phyloP scores from a whole-genome alignment of 768 basidiomycete species.

The Macrolepiota fuliginosa region DNA sequence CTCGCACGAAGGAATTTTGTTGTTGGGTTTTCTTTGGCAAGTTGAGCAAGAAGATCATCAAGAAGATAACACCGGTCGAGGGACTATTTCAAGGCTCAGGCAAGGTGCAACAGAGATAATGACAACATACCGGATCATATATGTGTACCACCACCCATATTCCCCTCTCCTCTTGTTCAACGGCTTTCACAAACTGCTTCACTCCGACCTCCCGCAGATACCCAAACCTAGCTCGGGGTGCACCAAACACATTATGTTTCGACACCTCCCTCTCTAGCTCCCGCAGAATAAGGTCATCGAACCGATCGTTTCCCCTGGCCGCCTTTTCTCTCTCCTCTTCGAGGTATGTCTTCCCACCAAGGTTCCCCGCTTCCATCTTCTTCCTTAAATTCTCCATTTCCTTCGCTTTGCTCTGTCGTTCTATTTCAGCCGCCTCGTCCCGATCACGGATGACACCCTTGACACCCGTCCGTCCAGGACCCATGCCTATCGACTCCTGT shows the following conservation, averaged over 20 bases:
- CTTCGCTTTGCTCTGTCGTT: slow-evolving; percentile 47
- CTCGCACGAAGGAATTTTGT: slow-evolving; percentile 83
- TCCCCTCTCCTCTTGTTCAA: slow-evolving; percentile 66
- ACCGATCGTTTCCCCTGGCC: slow-evolving; percentile 39
- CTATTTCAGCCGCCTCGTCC: slow-evolving; percentile 59
- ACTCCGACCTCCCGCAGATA: slow-evolving; percentile 79
- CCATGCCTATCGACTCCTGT: slow-evolving; percentile 74
- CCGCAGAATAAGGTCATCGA: slow-evolving; percentile 42
- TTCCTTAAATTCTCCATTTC: slow-evolving; percentile 52
- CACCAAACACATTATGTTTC: slow-evolving; percentile 44
- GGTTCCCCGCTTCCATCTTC: slow-evolving; percentile 61
- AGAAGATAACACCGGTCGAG: slow-evolving; percentile 71
- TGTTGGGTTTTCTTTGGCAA: slow-evolving; percentile 67
- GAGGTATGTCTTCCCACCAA: slow-evolving; percentile 71
- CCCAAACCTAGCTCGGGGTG: slow-evolving; percentile 59
- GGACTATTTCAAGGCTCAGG: slow-evolving; percentile 41
- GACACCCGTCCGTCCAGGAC: slow-evolving; percentile 82
- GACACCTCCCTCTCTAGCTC: slow-evolving; percentile 36
- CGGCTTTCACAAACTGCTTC: slow-evolving; percentile 68
- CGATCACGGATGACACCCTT: slow-evolving; percentile 87
- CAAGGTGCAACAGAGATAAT: not conserved
- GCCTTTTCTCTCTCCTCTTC: slow-evolving; percentile 70
- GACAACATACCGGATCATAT: slow-evolving; percentile 67
- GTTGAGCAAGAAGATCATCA: slow-evolving; percentile 62
- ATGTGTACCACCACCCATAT: slow-evolving; percentile 87